Percentiles rank a stretch among this genome's conserved stretches.
These are phyloP conservation scores for Parastagonospora avenae DNA, from an alignment of 2,329 filamentous ascomycete species.

Conservation along the genomic window DNA sequence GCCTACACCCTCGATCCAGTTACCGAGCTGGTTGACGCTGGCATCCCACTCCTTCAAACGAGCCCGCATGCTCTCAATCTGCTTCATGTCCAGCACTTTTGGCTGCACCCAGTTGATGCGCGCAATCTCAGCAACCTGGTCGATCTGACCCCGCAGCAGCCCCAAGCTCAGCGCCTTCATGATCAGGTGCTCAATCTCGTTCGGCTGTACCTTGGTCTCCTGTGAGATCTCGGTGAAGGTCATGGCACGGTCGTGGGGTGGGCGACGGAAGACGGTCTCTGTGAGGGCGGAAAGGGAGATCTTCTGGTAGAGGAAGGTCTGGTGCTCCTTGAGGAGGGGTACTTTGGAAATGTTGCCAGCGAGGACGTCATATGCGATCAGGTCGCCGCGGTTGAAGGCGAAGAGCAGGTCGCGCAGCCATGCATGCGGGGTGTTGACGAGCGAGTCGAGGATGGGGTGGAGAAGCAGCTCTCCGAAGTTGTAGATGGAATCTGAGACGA, in stretches of 20 bases:
- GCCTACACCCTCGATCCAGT: constrained; percentile 93
- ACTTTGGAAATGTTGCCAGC: constrained; percentile 81
- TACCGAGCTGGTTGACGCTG: constrained; percentile 92
- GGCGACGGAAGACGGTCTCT: constrained; percentile 93
- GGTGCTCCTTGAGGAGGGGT: constrained; percentile 77
- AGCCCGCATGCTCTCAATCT: constrained; percentile 90
- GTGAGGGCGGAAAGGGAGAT: constrained; percentile 96
- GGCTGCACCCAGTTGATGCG: constrained; percentile 99
- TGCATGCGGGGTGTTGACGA: constrained; percentile 73
- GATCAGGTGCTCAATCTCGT: constrained; percentile 96
- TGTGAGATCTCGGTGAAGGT: constrained; percentile 84
- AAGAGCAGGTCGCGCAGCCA: constrained; percentile 97
- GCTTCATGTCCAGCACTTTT: constrained; percentile 93
- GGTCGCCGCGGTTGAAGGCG: constrained; percentile 94
- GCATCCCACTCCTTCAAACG: constrained; percentile 92
- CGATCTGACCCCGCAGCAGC: constrained; percentile 86
- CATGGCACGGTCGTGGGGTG: constrained; percentile 94
- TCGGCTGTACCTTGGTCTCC: constrained; percentile 87
- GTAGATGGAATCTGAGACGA: constrained; percentile 95
- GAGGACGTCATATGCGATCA: constrained; percentile 83
- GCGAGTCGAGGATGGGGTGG: constrained; percentile 90
- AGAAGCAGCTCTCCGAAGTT: constrained; percentile 99
- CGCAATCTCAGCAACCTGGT: constrained; percentile 92
- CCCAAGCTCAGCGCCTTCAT: constrained; percentile 99
- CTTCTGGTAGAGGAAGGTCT: constrained; percentile 89